Conservation (phyloP, 2,329 filamentous ascomycete species). For the Colletotrichum graminicola region DNA sequence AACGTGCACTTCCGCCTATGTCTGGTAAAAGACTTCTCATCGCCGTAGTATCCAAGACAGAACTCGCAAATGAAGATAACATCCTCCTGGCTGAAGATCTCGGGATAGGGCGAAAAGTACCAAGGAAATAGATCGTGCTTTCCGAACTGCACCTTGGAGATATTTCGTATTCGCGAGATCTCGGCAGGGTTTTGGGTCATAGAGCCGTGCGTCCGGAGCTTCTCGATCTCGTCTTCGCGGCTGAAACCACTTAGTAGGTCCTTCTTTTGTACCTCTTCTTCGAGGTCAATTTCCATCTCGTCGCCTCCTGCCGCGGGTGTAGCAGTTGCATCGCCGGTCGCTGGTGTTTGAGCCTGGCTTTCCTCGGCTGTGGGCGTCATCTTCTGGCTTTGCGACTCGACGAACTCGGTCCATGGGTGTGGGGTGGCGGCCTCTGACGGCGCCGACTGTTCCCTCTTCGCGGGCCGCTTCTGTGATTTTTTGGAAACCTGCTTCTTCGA, state of each 20-base stretch:
- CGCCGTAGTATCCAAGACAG: conserved; percentile 91
- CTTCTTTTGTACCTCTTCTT: conserved; percentile 58
- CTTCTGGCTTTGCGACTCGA: conserved; percentile 62
- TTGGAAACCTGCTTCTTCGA: conserved; percentile 71
- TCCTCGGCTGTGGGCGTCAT: conserved; percentile 58
- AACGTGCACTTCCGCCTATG: conserved; percentile 92
- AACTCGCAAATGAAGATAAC: conserved; percentile 98
- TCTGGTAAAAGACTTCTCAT: conserved; percentile 83
- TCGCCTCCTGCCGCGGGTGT: conserved; percentile 60
- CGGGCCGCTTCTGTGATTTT: conserved; percentile 67
- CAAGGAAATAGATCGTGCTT: conserved; percentile 93
- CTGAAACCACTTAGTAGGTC: conserved; percentile 69
- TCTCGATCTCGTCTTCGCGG: conserved; percentile 94
- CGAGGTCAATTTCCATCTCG: conserved; percentile 69
- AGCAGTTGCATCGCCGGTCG: conserved; percentile 57
- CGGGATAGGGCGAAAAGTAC: conserved; percentile 98
- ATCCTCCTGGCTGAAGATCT: conserved; percentile 88
- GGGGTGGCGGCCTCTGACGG: conserved; percentile 66
- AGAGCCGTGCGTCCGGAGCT: conserved; percentile 90
- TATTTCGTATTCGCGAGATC: conserved; percentile 94
- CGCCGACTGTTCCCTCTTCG: conserved; percentile 68
- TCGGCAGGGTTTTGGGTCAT: conserved; percentile 99
- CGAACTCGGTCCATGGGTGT: conserved; percentile 66
- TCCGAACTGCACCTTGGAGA: conserved; percentile 95
- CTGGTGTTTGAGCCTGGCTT: conserved; percentile 58